phyloP scores from a whole-genome alignment of 1,139 yeast genomes.

The Wickerhamomyces sp. region DNA sequence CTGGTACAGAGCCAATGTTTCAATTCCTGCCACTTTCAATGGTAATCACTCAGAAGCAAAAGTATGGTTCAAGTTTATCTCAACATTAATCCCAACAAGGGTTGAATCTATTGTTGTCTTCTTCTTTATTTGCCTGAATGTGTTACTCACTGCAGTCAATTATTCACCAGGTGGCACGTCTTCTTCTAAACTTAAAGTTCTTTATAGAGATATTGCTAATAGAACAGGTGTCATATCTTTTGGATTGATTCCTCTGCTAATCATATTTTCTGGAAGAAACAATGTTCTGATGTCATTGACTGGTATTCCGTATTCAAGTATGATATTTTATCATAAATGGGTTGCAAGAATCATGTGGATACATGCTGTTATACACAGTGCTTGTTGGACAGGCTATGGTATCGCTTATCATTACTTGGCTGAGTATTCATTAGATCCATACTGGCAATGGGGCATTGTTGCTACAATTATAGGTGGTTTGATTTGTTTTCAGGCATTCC shows the following conservation, averaged over 20 bases:
- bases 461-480: slow-evolving; percentile 32
- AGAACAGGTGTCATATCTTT: slow-evolving; percentile 51
- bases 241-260: slow-evolving; percentile 44
- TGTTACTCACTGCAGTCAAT: slow-evolving; percentile 38
- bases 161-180: slow-evolving; percentile 31
- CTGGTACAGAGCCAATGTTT: slow-evolving; percentile 15
- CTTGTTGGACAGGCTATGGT: slow-evolving; percentile 36
- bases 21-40: slow-evolving; percentile 19
- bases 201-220: slow-evolving; percentile 54
- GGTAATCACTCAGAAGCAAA: slow-evolving; percentile 11
- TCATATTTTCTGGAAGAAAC: slow-evolving; percentile 60
- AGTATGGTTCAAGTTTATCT: slow-evolving; percentile 4
- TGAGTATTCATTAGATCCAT: slow-evolving; percentile 1
- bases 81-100: slow-evolving; percentile 53
- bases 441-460: slow-evolving; percentile 42
- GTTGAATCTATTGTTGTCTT: slow-evolving; percentile 49
- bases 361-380: slow-evolving; percentile 42
- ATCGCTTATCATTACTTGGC: slow-evolving; percentile 12
- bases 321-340: slow-evolving; percentile 63
- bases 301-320: slow-evolving; percentile 58
- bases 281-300: slow-evolving; percentile 57
- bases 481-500: slow-evolving; percentile 44
- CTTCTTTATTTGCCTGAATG: slow-evolving; percentile 42
- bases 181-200: slow-evolving; percentile 32
- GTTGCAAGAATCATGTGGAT: slow-evolving; percentile 41